Evolutionary conservation across 2,329 filamentous ascomycete species (phyloP), one percentile per base, ranked within the genome.

Genomic region (Aspergillus fijiensis): DNA sequence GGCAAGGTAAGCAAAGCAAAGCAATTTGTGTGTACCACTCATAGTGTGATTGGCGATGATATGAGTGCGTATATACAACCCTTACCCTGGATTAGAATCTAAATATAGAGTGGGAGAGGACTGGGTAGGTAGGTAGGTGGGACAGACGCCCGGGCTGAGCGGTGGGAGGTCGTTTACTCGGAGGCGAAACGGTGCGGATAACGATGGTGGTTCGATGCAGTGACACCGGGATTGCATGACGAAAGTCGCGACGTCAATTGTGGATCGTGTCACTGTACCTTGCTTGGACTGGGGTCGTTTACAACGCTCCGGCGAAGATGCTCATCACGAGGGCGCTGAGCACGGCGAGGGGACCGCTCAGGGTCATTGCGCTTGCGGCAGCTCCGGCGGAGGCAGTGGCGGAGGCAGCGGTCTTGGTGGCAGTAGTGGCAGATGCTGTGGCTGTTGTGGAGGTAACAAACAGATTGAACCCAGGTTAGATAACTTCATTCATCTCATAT

Each of bases 241-340:
- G 14, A 9, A 45, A 16, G 39, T 16, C 16, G 16, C 39, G 6
- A 16, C 14, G 19, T 45, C 5, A 16, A 19, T 45, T 16, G 6
- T 45, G 39, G n/a, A 12, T 45, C 9, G 39, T 45, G 14, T 19
- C 39, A 45, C 16, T 45, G 39, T 19, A 19, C 39, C 6, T 16
- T 19, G 5, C 5, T 19, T 19, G 39, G 16, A 16, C 14, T 16
- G 16, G 33, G 33, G 33, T 31, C 53, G 33, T 53, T 65, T 59
- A 74, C 47, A 73, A 58, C 10, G 63, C 60, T n/a, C 72, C 52
- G 11, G 69, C 69, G 9, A 69, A 63, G 14, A 73, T 60, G 35
- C 69, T 66, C 47, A 73, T 45, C 51, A 73, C 60, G 31, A 73
- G 58, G 29, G 70, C 66, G n/a, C 72, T 70, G 7, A 65, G 65